Conservation (phyloP, 2,329 filamentous ascomycete genomes). For the Xylaria sp. region DNA sequence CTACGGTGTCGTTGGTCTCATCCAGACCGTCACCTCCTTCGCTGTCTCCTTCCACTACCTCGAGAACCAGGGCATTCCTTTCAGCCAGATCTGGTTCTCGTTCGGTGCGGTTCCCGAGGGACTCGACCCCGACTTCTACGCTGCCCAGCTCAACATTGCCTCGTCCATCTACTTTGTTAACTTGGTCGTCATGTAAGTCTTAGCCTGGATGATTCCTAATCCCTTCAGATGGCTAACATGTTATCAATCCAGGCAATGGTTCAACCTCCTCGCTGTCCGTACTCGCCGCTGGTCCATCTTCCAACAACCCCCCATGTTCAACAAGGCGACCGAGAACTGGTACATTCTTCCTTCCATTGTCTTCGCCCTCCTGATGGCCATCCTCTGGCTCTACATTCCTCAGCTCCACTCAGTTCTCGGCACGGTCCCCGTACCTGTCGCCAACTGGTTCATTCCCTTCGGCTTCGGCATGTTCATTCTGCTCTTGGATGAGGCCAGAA, state of each 20-base stretch:
- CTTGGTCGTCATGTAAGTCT: slow-evolving; percentile 65
- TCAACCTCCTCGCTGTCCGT: slow-evolving; percentile 65
- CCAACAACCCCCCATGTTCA: slow-evolving; percentile 65
- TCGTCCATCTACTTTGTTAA: slow-evolving; percentile 76
- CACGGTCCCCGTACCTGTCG: slow-evolving; percentile 58
- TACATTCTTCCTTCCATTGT: slow-evolving; percentile 65
- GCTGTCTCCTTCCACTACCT: slow-evolving; percentile 65
- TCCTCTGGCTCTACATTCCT: slow-evolving; percentile 66
- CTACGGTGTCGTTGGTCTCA: slow-evolving; percentile 64
- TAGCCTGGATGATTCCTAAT: too few relatives aligned
- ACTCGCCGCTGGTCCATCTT: slow-evolving; percentile 63
- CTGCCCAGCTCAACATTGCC: slow-evolving; percentile 54
- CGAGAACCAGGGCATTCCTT: slow-evolving; percentile 57
- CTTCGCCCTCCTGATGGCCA: slow-evolving; percentile 63
- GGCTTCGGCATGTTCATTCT: slow-evolving; percentile 61
- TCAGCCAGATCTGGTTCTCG: slow-evolving; percentile 60
- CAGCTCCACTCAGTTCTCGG: slow-evolving; percentile 55
- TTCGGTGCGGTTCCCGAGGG: slow-evolving; percentile 51
- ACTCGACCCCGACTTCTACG: slow-evolving; percentile 51
- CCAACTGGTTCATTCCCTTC: slow-evolving; percentile 72
- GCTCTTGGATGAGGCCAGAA: slow-evolving; percentile 61
- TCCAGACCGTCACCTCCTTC: slow-evolving; percentile 56
- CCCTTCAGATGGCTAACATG: background rate
- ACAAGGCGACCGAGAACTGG: slow-evolving; percentile 59
- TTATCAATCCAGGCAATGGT: slow-evolving; percentile 53